These are phyloP conservation scores for Plasmodium ovale DNA, from an alignment of 169 alveolate species.

Conservation along the genomic window DNA sequence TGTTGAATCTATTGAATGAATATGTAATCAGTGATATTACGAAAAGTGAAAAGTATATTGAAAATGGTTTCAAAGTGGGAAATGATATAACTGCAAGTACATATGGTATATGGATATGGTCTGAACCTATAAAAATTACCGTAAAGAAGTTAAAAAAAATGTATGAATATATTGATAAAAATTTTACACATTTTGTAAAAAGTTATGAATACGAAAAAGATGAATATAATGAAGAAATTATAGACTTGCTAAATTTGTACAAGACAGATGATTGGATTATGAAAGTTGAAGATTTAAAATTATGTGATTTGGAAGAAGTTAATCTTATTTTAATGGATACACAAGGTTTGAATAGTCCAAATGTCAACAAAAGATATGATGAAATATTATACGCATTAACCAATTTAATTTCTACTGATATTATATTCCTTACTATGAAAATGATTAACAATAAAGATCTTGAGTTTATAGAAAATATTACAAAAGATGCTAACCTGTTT, in stretches of 20 bases:
- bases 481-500: conserved; percentile 76
- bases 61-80: conserved; percentile 80
- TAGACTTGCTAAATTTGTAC: conserved; percentile 58
- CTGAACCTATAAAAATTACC: conserved; percentile 80
- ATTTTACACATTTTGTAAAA: conserved; percentile 59
- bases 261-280: conserved; percentile 68
- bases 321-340: conserved; percentile 84
- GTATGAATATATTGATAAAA: conserved; percentile 57
- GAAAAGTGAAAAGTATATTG: conserved; percentile 53
- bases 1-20: conserved; percentile 83
- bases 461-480: conserved; percentile 77
- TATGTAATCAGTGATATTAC: conserved; percentile 74
- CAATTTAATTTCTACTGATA: conserved; percentile 81
- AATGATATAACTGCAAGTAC: conserved; percentile 81
- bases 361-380: conserved; percentile 81
- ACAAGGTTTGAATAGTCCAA: conserved; percentile 84
- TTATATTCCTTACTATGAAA: conserved; percentile 80
- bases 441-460: conserved; percentile 80
- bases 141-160: conserved; percentile 54
- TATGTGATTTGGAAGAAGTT: conserved; percentile 66
- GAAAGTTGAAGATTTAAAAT: conserved; percentile 47
- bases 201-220: conserved; percentile 75
- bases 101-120: conserved; percentile 86
- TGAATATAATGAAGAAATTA: conserved; percentile 75
- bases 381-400: conserved; percentile 85